Evolutionary conservation across 768 basidiomycete species (phyloP).

Genomic region (Pholiota molesta): DNA sequence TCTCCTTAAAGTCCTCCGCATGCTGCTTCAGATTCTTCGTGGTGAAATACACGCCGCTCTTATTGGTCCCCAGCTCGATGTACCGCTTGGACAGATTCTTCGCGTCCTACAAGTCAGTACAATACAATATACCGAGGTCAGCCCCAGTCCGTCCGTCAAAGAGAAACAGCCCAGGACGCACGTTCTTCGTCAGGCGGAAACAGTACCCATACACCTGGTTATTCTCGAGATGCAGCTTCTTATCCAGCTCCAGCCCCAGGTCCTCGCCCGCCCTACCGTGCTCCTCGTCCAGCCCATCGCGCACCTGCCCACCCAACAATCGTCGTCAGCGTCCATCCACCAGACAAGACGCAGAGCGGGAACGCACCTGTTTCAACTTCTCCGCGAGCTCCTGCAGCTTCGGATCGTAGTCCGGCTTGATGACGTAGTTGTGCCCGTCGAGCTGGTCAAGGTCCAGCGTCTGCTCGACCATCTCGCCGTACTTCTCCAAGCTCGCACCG

Average conservation of each 20-base stretch:
- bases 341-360: not conserved
- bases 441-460: conserved; percentile 91
- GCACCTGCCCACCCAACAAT: conserved; percentile 39
- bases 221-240: conserved; percentile 96
- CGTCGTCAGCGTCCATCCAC: not conserved
- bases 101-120: conserved; percentile 68
- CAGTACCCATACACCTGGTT: conserved; percentile 89
- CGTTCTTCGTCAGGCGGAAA: conserved; percentile 90
- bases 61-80: conserved; percentile 82
- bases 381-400: conserved; percentile 68
- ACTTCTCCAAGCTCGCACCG: conserved; percentile 67
- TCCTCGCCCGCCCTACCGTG: conserved; percentile 71
- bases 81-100: conserved; percentile 72
- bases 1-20: conserved; percentile 72
- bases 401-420: conserved; percentile 90
- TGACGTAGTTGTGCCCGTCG: conserved; percentile 84
- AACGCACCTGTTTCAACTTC: conserved; percentile 58
- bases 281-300: conserved; percentile 83
- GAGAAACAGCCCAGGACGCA: conserved; percentile 35
- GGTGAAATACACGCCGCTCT: conserved; percentile 88
- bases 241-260: conserved; percentile 83
- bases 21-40: conserved; percentile 73
- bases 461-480: conserved; percentile 93
- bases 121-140: too few relatives aligned
- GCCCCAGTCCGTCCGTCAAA: too few relatives aligned